Base-by-base conservation (phyloP, 1,284 basidiomycete species). In the Ustilago hordei region DNA sequence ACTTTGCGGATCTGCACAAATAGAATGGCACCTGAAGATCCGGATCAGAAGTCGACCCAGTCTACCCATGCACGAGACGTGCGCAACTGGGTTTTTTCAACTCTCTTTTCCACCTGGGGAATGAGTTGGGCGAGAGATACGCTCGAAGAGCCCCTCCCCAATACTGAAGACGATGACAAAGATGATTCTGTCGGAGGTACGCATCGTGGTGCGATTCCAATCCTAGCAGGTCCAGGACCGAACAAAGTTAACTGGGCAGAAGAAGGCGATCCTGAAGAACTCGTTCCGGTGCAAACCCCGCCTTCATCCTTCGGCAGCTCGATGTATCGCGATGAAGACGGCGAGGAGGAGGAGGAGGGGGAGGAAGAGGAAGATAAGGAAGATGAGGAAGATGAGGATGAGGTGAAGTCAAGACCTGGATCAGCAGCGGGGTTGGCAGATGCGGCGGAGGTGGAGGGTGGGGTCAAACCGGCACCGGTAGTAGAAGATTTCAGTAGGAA, bases 71-170 rank as follows among this genome's bases (percentile, higher is more conserved):
- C 75, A 6, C 55, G 78, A 5, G 66, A 76, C 55, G 54, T 84
- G 1, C 43, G 82, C 7, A 43, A 58, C 7, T 84, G 79, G 70
- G 47, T 69, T 1, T 74, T 53, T n/a, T 63, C 76, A 15, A 71
- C 79, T 8, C 56, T 84, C 19, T 84, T 84, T 19, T 62, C 64
- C 0, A 73, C 58, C 5, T 84, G 75, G 75, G 82, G 82, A 1
- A 78, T 84, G 80, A 57, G 57, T 8, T 84, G 82, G 82, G 77
- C 81, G 7, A 60, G 82, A 8, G 73, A 82, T 0, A 71, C 69
- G 1, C 35, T 82, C 56, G 78, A 78, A 17, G 80, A 79, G 47
- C 79, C 80, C 7, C 38, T 64, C 23, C 13, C 45, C 0, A 35
- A 48, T 38, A 9, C 32, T 17, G 53, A 17, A 12, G 54, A 43